Evolutionary conservation across 2,329 filamentous ascomycete species (phyloP).

Genomic region (Pseudopyrenochaeta lycopersici): DNA sequence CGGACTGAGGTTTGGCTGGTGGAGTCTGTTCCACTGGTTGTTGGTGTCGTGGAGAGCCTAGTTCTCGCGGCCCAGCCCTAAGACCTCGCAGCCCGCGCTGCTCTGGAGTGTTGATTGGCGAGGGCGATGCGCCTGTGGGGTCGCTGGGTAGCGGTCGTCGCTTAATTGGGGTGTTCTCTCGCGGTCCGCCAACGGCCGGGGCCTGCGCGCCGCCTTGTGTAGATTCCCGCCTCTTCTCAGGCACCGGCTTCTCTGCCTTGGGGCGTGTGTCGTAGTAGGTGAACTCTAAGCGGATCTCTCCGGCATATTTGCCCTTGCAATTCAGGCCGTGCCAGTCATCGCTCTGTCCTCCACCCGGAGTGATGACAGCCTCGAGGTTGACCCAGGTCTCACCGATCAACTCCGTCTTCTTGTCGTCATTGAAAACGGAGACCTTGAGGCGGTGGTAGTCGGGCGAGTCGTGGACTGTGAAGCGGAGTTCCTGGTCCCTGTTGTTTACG

Average conservation of each 20-base stretch:
- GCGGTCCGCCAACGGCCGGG: constrained; percentile 55
- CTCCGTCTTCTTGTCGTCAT: constrained; percentile 97
- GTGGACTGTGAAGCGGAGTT: constrained; percentile 94
- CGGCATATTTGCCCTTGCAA: constrained; percentile 93
- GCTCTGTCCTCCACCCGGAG: constrained; percentile 88
- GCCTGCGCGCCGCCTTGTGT: constrained; percentile 48
- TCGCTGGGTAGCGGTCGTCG: constrained; percentile 84
- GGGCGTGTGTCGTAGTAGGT: constrained; percentile 93
- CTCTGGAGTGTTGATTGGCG: constrained; percentile 40
- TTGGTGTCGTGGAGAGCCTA: constrained; percentile 45
- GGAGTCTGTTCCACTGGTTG: constrained; percentile 31
- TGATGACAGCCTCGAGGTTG: constrained; percentile 80
- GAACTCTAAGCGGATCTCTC: constrained; percentile 92
- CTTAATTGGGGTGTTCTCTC: constrained; percentile 73
- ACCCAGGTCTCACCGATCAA: constrained; percentile 95
- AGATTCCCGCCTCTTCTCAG: constrained; percentile 61
- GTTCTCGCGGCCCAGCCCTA: constrained; percentile 44
- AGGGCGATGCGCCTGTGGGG: constrained; percentile 65
- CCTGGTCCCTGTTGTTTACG: constrained; percentile 79
- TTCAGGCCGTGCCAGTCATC: constrained; percentile 91
- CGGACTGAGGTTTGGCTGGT: constrained; percentile 28
- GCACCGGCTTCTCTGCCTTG: constrained; percentile 74
- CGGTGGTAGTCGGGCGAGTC: constrained; percentile 96
- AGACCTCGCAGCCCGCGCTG: constrained; percentile 38
- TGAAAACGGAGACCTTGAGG: constrained; percentile 95